Evolutionary conservation across 78 protist species (phyloP).

Genomic region (Bodo saltans): DNA sequence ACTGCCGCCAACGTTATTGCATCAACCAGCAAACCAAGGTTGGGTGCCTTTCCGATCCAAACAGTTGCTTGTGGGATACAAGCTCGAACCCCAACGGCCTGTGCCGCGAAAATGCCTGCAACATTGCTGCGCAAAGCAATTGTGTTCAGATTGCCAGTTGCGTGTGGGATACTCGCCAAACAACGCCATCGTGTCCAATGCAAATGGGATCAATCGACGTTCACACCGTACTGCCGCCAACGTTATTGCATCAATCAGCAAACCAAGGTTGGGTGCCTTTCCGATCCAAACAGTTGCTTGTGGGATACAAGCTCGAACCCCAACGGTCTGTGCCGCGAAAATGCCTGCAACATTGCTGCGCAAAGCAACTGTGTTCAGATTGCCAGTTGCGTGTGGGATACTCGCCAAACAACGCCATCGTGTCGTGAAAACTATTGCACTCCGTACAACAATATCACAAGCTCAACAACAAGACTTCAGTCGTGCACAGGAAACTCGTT

Average conservation of each 20-base stretch:
- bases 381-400: neutral
- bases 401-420: neutral
- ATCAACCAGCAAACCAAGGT: neutral
- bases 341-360: neutral
- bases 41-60: neutral
- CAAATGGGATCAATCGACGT: neutral
- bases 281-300: neutral
- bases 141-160: no score
- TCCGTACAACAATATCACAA: neutral
- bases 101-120: no score
- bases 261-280: neutral
- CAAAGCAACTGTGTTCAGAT: no score
- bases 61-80: neutral
- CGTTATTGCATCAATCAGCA: neutral
- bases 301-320: neutral
- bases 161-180: no score
- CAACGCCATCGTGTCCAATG: neutral
- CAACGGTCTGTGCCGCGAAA: neutral
- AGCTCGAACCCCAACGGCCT: neutral
- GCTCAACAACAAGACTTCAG: neutral
- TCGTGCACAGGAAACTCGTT: neutral
- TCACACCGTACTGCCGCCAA: neutral
- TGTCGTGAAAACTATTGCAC: neutral
- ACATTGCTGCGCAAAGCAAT: no score
- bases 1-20: slow-evolving; percentile 1